Evolutionary conservation across 805 yeast genomes (phyloP).

Genomic region (Blastobotrys attinorum): DNA sequence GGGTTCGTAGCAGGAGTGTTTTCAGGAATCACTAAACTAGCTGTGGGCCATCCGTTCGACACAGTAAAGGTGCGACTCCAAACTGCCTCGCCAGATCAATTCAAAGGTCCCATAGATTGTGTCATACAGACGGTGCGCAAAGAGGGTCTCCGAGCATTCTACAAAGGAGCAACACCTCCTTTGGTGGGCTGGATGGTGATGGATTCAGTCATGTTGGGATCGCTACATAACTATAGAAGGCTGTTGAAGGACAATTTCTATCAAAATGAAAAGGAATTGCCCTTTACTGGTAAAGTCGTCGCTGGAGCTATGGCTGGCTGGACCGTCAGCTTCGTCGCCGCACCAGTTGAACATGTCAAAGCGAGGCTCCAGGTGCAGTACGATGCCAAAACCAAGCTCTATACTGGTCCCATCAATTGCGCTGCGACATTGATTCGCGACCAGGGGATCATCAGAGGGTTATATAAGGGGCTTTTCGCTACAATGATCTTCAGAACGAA

Average conservation of each 20-base stretch:
- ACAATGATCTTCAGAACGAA: constrained; percentile 84
- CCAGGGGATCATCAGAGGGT: constrained; percentile 56
- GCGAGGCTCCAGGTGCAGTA: constrained; percentile 87
- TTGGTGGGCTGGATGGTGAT: constrained; percentile 87
- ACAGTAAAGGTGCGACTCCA: constrained; percentile 83
- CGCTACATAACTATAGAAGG: constrained; percentile 68
- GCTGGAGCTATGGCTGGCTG: constrained; percentile 78
- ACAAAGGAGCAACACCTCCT: constrained; percentile 90
- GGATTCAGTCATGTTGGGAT: constrained; percentile 89
- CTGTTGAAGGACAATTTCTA: constrained; percentile 58
- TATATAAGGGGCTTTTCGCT: constrained; percentile 74
- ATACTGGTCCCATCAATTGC: constrained; percentile 77
- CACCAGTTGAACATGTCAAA: constrained; percentile 85
- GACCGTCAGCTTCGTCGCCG: constrained; percentile 94
- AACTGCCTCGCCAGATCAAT: constrained; percentile 58
- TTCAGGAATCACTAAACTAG: constrained; percentile 79
- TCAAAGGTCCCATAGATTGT: constrained; percentile 79
- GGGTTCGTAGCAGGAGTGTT: constrained; percentile 88
- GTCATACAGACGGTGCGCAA: constrained; percentile 58
- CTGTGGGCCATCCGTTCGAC: constrained; percentile 91
- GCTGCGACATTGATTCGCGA: constrained; percentile 31
- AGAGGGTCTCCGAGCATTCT: constrained; percentile 75
- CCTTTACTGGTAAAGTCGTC: constrained; percentile 62
- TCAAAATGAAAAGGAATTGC: constrained; percentile 51
- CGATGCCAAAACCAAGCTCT: constrained; percentile 59